Conservation (phyloP, 2,329 filamentous ascomycete genomes). For the Lojkania enalia region DNA sequence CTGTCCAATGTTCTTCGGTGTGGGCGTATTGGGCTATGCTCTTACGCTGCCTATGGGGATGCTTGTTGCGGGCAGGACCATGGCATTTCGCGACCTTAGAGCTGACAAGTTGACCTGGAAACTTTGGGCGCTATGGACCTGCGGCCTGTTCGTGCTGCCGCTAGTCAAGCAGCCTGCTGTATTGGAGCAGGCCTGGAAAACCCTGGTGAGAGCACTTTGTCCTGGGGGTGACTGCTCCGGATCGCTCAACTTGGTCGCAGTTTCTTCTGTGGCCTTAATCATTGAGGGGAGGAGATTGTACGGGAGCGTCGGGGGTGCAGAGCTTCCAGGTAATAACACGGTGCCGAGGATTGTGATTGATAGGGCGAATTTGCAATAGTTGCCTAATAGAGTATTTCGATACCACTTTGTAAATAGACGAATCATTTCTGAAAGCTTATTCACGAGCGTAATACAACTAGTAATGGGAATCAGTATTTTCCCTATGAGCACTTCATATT, state of each 20-base stretch:
- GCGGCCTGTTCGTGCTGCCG: constrained; percentile 18
- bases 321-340: neutral
- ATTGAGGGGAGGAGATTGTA: constrained; percentile 15
- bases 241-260: constrained; percentile 15
- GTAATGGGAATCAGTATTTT: no score
- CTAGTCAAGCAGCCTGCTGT: constrained; percentile 9
- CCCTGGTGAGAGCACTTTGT: constrained; percentile 5
- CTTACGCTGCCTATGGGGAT: constrained; percentile 8
- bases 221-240: constrained; percentile 11
- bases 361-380: neutral
- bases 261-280: constrained; percentile 11
- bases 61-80: constrained; percentile 16
- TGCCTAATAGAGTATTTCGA: no score
- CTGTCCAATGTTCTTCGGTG: constrained; percentile 22
- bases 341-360: constrained; percentile 5
- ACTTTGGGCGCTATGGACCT: constrained; percentile 25
- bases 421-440: no score
- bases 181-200: constrained; percentile 1
- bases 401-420: no score
- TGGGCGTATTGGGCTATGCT: constrained; percentile 6
- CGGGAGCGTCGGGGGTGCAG: neutral
- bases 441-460: no score
- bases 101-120: constrained; percentile 23
- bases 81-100: constrained; percentile 10
- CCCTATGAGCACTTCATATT: no score